Evolutionary conservation across 1,139 yeast genomes (phyloP), one percentile per base, ranked within the genome.

Genomic region (Zygosaccharomyces sapae): DNA sequence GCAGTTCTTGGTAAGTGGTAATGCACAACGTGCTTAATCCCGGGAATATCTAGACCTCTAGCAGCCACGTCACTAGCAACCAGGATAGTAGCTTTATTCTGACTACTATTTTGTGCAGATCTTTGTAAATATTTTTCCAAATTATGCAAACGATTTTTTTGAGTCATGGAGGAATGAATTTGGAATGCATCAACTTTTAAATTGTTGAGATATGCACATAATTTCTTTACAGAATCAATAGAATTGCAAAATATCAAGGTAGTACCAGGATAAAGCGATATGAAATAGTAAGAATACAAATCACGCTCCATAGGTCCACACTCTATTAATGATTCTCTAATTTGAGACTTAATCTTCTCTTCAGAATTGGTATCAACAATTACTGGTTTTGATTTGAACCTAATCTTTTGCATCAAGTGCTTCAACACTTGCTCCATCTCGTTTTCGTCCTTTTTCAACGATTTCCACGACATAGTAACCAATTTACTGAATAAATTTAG

Each of bases 51-150:
- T 52, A 94, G 75, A 51, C 99, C 99, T 72, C 99, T 80, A 5
- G 99, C 98, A 1, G 99, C 98, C 45, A 92, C 97, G 68, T 92
- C 99, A 1, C 97, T 88, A 1, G 97, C 96, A 46, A 94, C 79
- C 46, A 94, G 73, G 1, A 92, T 90, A 0, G 88, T 78, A 2
- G 86, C 76, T 54, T 73, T 75, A 19, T 58, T 56, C 6, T 51
- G 38, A 1, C 27, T 35, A 13, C 45, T 47, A 48, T 73, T 69
- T 36, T 68, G 65, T 5, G 67, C 63, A 59, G 78, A 71, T 27
- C 82, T 77, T 44, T 72, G 76, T 56, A 76, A 77, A 67, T 83
- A 85, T 52, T 78, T 75, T 63, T 94, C 99, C 58, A 94, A 71
- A 5, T 94, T 80, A 58, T 92, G 77, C 58, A 94, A 71, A 63